phyloP scores from a whole-genome alignment of 495 filamentous ascomycete genomes.

The Margaritispora aquatica region DNA sequence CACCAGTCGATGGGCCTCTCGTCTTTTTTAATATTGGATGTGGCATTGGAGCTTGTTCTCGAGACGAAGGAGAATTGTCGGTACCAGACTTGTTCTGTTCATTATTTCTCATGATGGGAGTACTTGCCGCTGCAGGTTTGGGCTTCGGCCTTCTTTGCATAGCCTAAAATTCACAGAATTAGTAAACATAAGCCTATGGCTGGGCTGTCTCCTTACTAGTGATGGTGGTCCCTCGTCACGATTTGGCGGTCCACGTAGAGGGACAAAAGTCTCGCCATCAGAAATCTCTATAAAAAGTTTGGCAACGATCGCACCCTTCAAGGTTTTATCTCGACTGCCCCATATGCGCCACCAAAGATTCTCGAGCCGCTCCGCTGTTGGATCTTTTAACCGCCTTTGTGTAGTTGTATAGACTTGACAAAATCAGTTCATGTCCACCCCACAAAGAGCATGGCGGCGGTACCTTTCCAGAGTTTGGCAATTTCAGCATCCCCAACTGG shows the following conservation, averaged over 20 bases:
- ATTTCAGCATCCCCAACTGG: conserved; percentile 41
- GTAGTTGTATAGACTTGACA: conserved; percentile 45
- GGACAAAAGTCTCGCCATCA: conserved; percentile 40
- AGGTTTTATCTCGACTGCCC: conserved; percentile 39
- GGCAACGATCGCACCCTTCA: conserved; percentile 39
- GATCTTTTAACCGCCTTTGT: conserved; percentile 41
- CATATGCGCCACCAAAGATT: conserved; percentile 54
- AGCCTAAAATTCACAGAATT: conserved; percentile 15
- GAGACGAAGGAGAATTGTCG: conserved; percentile 14
- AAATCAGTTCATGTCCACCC: conserved; percentile 15
- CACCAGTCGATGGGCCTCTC: conserved; percentile 42
- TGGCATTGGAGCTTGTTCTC: conserved; percentile 20
- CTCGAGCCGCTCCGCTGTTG: conserved; percentile 45
- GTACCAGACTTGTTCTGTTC: conserved; percentile 13
- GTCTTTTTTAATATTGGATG: conserved; percentile 49
- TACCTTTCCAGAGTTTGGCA: conserved; percentile 46
- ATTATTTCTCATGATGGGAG: conserved; percentile 4
- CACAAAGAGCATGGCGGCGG: conserved; percentile 1
- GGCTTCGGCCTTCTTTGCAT: background rate
- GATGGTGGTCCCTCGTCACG: conserved; percentile 34
- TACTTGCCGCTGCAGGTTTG: conserved; percentile 15
- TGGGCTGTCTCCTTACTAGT: conserved; percentile 27
- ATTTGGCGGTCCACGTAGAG: conserved; percentile 35
- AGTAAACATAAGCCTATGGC: conserved; percentile 9
- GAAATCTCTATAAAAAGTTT: conserved; percentile 43